Percentiles rank a stretch among this genome's conserved stretches.
phyloP scores from a whole-genome alignment of 352 stramenopile genomes.

The Phytopythium kandeliae region DNA sequence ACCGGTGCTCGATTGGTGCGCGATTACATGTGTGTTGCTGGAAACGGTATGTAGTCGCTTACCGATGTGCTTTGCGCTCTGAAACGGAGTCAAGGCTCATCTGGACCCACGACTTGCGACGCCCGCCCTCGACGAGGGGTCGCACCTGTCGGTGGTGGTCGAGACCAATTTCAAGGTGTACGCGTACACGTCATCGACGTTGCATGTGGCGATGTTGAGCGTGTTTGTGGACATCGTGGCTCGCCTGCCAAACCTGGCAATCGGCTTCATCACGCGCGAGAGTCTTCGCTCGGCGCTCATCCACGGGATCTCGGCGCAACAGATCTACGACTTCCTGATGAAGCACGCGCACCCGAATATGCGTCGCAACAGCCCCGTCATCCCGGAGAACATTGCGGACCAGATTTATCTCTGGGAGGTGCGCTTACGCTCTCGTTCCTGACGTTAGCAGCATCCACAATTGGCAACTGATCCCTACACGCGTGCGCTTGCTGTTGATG shows the following conservation, averaged over 20 bases:
- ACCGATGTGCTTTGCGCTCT: neutral
- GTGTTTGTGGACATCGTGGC: constrained; percentile 90
- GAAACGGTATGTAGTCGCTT: neutral
- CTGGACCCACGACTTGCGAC: constrained; percentile 24
- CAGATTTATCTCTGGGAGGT: constrained; percentile 90
- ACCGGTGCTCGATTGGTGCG: constrained; percentile 24
- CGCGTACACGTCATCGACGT: constrained; percentile 84
- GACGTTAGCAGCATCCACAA: neutral
- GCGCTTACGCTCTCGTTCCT: constrained; percentile 7
- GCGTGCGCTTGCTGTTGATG: no score
- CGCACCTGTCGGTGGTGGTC: constrained; percentile 66
- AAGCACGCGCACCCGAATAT: constrained; percentile 85
- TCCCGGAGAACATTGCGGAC: constrained; percentile 88
- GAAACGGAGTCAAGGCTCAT: constrained; percentile 32
- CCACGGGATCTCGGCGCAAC: constrained; percentile 87
- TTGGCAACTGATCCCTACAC: neutral
- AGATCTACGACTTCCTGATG: constrained; percentile 91
- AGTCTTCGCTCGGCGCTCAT: constrained; percentile 86
- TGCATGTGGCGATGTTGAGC: constrained; percentile 91
- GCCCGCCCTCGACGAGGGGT: constrained; percentile 26
- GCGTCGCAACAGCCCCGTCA: constrained; percentile 60
- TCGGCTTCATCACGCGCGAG: constrained; percentile 89
- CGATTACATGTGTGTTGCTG: neutral
- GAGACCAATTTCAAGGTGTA: constrained; percentile 94
- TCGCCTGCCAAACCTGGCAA: constrained; percentile 87